A percentile compares a stretch with the other conserved stretches of the same genome.
Evolutionary conservation across 192 early-diverging fungal genomes (phyloP).

Genomic region (Gonapodya sp.): DNA sequence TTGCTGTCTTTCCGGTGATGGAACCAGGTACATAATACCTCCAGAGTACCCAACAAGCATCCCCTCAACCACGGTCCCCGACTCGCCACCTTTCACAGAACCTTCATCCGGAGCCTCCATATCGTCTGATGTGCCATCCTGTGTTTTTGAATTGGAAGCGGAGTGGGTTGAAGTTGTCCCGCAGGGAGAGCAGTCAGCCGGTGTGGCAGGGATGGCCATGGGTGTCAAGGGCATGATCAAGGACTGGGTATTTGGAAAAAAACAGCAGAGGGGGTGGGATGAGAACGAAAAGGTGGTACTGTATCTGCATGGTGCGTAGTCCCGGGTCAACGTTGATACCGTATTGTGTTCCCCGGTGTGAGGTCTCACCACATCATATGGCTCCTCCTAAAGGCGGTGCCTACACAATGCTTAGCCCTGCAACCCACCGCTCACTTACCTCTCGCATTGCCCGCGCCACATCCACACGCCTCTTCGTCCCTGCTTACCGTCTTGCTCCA

Average conservation of each 20-base stretch:
- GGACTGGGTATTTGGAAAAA: neutral
- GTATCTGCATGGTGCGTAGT: constrained; percentile 1
- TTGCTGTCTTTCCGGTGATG: neutral
- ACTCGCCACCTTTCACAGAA: neutral
- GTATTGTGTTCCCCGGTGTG: neutral
- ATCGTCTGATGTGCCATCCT: no score
- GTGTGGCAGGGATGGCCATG: neutral
- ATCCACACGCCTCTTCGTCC: neutral
- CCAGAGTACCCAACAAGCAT: constrained; percentile 1
- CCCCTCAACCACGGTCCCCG: neutral
- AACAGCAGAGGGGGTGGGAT: neutral
- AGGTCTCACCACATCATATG: neutral
- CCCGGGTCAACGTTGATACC: no score
- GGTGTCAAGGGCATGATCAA: no score
- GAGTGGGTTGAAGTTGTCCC: neutral
- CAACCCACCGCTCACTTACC: constrained; percentile 9
- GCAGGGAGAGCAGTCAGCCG: neutral
- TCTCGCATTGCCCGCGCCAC: neutral
- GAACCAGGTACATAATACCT: neutral
- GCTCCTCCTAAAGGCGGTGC: neutral
- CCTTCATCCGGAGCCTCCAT: neutral
- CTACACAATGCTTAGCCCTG: constrained; percentile 6
- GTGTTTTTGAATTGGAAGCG: neutral
- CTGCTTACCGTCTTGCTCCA: constrained; percentile 71
- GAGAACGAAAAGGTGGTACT: constrained; percentile 4